These are phyloP conservation scores for Endocarpon pusillum DNA, from an alignment of 495 filamentous ascomycete genomes.

Conservation along the genomic window DNA sequence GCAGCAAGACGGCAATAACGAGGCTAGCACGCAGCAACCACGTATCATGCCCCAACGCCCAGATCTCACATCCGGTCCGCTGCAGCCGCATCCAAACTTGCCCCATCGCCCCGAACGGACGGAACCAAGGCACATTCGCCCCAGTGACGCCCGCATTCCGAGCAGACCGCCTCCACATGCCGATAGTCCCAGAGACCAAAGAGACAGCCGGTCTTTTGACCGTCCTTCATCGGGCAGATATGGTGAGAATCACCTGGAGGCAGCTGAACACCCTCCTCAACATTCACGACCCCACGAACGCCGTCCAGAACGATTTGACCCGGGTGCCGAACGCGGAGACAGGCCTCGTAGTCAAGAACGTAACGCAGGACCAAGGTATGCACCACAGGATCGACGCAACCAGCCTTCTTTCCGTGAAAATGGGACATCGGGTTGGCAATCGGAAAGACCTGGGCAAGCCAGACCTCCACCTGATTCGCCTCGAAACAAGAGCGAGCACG, in stretches of 20 bases:
- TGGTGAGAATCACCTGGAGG: slow-evolving; percentile 18
- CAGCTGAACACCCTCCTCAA: slow-evolving; percentile 13
- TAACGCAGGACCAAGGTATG: too few species aligned
- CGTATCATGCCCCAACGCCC: slow-evolving; percentile 22
- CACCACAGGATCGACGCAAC: too few species aligned
- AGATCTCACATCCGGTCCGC: too few species aligned
- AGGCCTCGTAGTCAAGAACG: too few species aligned
- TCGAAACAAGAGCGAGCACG: not conserved
- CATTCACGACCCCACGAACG: slow-evolving; percentile 17
- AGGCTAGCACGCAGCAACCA: too few species aligned
- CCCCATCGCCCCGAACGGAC: slow-evolving; percentile 16
- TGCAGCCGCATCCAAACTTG: slow-evolving; percentile 18
- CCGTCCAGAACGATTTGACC: slow-evolving; percentile 4
- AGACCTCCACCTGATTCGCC: slow-evolving; percentile 9
- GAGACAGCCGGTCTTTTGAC: slow-evolving; percentile 22
- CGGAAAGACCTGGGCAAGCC: slow-evolving; percentile 15
- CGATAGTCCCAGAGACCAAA: slow-evolving; percentile 24
- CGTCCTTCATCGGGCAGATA: slow-evolving; percentile 22
- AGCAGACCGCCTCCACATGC: slow-evolving; percentile 22
- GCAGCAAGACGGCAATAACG: too few species aligned
- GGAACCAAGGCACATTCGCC: too few species aligned
- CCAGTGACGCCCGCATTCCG: slow-evolving; percentile 20
- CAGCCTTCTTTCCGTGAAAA: too few species aligned
- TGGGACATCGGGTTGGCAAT: too few species aligned
- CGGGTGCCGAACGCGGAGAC: too few species aligned